Conservation (phyloP, 108 stramenopile genomes). For the Aurantiochytrium sp. region DNA sequence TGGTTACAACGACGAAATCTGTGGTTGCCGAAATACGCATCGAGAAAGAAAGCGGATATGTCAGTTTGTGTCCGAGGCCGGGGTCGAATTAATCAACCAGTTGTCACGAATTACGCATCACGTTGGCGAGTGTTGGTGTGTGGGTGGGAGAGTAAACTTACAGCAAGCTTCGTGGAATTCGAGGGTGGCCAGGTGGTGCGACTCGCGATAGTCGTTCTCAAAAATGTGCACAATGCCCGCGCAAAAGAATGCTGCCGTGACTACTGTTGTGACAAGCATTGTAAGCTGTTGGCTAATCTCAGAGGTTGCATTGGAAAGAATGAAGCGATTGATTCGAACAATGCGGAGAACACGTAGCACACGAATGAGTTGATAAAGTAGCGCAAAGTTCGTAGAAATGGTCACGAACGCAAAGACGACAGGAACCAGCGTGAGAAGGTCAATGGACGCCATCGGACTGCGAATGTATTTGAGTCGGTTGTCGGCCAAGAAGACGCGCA, state of each 20-base stretch:
- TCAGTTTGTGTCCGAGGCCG: too few relatives aligned
- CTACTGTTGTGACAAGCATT: background rate
- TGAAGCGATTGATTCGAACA: background rate
- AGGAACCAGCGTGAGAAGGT: background rate
- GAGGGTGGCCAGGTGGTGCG: background rate
- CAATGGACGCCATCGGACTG: background rate
- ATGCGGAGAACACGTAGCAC: background rate
- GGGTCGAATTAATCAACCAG: too few relatives aligned
- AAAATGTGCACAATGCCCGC: background rate
- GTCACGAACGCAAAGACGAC: background rate
- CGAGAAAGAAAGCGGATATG: too few relatives aligned
- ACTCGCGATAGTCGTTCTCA: background rate
- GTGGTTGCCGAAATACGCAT: background rate
- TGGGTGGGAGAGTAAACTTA: background rate
- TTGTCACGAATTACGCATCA: background rate
- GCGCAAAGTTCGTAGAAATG: background rate
- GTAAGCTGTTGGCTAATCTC: background rate
- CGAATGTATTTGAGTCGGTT: background rate
- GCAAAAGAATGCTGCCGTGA: conserved; percentile 3
- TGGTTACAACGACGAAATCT: conserved; percentile 20
- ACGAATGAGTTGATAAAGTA: background rate
- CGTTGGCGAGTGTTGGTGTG: background rate
- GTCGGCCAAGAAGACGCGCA: background rate
- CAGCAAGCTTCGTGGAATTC: background rate
- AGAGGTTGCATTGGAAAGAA: background rate